These are phyloP conservation scores for Phlebiopsis gigantea DNA, from an alignment of 768 basidiomycete species.

Conservation along the genomic window DNA sequence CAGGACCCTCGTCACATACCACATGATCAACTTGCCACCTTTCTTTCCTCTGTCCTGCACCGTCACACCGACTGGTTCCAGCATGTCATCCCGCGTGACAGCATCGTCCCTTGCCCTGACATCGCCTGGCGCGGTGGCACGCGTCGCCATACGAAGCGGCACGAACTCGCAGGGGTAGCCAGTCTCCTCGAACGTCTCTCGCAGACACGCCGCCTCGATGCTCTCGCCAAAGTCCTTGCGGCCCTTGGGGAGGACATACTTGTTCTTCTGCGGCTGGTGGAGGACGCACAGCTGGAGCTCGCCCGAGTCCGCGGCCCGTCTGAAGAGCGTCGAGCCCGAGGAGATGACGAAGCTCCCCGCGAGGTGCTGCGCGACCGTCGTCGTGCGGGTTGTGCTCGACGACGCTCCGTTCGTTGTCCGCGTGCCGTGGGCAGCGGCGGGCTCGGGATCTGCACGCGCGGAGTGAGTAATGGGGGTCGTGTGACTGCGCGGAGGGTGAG, in stretches of 20 bases:
- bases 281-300: conserved; percentile 27
- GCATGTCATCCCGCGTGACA: not conserved
- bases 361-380: conserved; percentile 6
- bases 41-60: conserved; percentile 5
- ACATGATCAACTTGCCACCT: conserved; percentile 12
- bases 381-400: not conserved
- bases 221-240: conserved; percentile 54
- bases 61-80: conserved; percentile 7
- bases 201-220: conserved; percentile 43
- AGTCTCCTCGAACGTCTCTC: conserved; percentile 66
- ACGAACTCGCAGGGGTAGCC: conserved; percentile 50
- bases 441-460: not conserved
- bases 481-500: not conserved
- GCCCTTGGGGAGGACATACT: conserved; percentile 53
- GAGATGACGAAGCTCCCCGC: conserved; percentile 24
- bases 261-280: conserved; percentile 21
- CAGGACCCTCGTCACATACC: conserved; percentile 10
- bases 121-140: conserved; percentile 43
- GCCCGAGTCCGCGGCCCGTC: conserved; percentile 8
- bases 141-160: conserved; percentile 45
- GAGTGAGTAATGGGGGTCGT: not conserved
- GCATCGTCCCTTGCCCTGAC: not conserved
- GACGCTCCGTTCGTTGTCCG: not conserved
- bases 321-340: conserved; percentile 26
- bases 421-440: not conserved